Percentiles rank a stretch among this genome's conserved stretches.
These are phyloP conservation scores for Quercus aquifolioides DNA, from an alignment of 306 rosid species.

Conservation along the genomic window DNA sequence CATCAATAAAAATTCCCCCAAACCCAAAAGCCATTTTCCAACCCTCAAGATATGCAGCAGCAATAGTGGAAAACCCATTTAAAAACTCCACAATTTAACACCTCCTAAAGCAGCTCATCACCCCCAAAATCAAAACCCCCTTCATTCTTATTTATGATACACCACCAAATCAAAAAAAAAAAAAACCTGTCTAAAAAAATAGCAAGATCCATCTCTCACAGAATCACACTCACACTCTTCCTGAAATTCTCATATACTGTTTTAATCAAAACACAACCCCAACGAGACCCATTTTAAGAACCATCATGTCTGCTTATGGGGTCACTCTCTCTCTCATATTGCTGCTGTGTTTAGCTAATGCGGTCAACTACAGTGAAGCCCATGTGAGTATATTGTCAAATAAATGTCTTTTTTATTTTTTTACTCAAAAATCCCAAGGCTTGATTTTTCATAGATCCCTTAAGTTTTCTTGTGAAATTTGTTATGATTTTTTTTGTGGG, in stretches of 20 bases:
- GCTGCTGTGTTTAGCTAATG: conserved; percentile 43
- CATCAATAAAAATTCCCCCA: neutral
- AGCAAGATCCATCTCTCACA: conserved; percentile 15
- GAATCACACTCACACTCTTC: neutral
- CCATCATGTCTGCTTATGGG: conserved; percentile 53
- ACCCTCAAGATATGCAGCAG: neutral
- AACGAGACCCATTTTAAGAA: conserved; percentile 28
- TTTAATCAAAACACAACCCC: conserved; percentile 13
- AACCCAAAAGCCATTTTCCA: neutral
- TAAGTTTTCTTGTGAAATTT: neutral
- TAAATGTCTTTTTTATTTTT: neutral
- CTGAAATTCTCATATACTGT: conserved; percentile 19
- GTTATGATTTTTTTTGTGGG: conserved; percentile 22
- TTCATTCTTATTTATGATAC: conserved; percentile 27
- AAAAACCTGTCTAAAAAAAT: conserved; percentile 19
- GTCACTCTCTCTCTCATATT: conserved; percentile 59
- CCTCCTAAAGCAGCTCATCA: neutral
- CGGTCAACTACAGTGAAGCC: conserved; percentile 29
- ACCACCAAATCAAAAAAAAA: conserved; percentile 6
- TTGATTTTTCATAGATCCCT: conserved; percentile 31
- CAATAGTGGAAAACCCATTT: conserved; percentile 13
- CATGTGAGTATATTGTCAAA: conserved; percentile 43
- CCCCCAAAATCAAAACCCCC: neutral
- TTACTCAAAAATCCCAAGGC: neutral
- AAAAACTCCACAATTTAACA: conserved; percentile 5